These are phyloP conservation scores for Phytopythium cucurbitacearum DNA, from an alignment of 352 stramenopile genomes.

Conservation along the genomic window DNA sequence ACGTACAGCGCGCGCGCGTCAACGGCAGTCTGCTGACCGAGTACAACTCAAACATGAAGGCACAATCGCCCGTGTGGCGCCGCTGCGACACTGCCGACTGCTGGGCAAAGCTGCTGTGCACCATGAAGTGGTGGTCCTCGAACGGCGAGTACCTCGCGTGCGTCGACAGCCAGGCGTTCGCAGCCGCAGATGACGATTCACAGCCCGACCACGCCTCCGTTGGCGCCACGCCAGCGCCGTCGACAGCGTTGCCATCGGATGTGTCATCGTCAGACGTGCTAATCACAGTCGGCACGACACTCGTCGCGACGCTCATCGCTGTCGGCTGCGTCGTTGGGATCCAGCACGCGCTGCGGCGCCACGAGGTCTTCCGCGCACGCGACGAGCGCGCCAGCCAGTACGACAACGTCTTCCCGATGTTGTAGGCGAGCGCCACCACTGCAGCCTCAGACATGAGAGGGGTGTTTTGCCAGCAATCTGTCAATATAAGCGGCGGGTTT, in stretches of 20 bases:
- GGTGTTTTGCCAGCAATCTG: too few species aligned
- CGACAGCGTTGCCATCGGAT: constrained; percentile 4
- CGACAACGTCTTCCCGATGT: constrained; percentile 46
- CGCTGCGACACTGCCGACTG: constrained; percentile 44
- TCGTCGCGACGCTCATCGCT: constrained; percentile 30
- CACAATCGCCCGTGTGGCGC: constrained; percentile 40
- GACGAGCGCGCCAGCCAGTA: constrained; percentile 28
- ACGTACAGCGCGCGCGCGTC: constrained; percentile 41
- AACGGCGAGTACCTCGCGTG: constrained; percentile 65
- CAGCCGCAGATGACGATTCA: constrained; percentile 1
- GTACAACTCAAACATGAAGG: constrained; percentile 87
- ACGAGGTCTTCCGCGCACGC: constrained; percentile 33
- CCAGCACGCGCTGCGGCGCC: constrained; percentile 26
- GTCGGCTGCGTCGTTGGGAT: constrained; percentile 29
- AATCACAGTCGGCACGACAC: constrained; percentile 39
- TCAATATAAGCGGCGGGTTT: too few species aligned
- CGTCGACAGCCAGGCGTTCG: constrained; percentile 25
- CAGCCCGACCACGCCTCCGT: constrained; percentile 2
- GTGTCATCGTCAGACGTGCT: constrained; percentile 25
- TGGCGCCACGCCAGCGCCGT: constrained; percentile 2
- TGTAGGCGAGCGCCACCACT: constrained; percentile 17
- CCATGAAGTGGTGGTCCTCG: constrained; percentile 83
- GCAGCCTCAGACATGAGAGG: too few species aligned
- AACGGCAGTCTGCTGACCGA: constrained; percentile 51
- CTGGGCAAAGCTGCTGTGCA: constrained; percentile 65